Evolutionary conservation across 345 rosid species (phyloP).

Genomic region (Populus pruinosa): DNA sequence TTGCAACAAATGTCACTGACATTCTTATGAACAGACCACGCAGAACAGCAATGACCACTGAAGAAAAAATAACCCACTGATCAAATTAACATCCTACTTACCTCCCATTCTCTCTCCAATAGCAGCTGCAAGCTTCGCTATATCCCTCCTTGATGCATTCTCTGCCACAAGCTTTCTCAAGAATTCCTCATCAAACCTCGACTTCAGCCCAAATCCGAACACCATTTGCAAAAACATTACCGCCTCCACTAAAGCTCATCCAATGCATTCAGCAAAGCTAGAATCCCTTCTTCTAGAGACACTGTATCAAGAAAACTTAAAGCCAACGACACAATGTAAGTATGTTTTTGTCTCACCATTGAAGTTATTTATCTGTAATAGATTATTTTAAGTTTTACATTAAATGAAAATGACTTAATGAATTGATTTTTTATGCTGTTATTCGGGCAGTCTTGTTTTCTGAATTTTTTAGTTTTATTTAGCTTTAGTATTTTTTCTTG

Average conservation of each 20-base stretch:
- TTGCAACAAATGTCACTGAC: neutral
- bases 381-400: no score
- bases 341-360: no score
- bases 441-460: no score
- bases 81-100: slow-evolving; percentile 9
- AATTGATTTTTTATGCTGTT: no score
- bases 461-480: no score
- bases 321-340: no score
- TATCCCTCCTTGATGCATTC: slow-evolving; percentile 48
- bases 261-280: no score
- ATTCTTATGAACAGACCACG: neutral
- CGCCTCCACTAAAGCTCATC: slow-evolving; percentile 26
- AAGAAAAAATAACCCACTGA: neutral
- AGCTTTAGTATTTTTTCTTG: no score
- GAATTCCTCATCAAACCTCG: slow-evolving; percentile 40
- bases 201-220: slow-evolving; percentile 41
- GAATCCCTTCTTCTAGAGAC: no score
- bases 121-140: slow-evolving; percentile 48
- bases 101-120: slow-evolving; percentile 47
- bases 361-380: no score
- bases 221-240: slow-evolving; percentile 56
- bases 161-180: slow-evolving; percentile 49
- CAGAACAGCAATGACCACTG: neutral
- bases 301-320: no score
- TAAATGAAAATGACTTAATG: no score